Conservation (phyloP, 768 basidiomycete genomes). For the Lactarius tabidus region DNA sequence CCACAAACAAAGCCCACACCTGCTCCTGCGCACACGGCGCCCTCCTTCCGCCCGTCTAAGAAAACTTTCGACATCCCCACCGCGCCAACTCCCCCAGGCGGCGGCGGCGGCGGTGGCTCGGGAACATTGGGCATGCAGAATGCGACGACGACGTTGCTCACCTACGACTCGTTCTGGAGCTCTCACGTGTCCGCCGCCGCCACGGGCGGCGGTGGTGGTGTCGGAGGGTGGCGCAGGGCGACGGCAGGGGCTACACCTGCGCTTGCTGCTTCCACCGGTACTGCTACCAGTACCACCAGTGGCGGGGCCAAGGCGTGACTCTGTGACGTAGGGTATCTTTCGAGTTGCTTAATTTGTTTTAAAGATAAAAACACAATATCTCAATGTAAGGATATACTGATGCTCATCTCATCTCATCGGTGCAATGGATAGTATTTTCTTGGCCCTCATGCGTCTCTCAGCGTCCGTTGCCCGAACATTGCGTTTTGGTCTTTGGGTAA, state of each 20-base stretch:
- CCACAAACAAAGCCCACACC: constrained; percentile 2
- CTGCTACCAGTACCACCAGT: neutral
- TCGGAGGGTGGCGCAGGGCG: neutral
- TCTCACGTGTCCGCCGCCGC: constrained; percentile 15
- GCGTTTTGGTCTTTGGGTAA: no score
- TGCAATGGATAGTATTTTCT: neutral
- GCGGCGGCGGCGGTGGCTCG: neutral
- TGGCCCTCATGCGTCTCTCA: no score
- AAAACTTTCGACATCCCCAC: constrained; percentile 26
- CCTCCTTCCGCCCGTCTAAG: neutral
- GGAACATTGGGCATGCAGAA: neutral
- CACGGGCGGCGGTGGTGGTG: neutral
- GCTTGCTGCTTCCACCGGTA: neutral
- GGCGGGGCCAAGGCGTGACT: constrained; percentile 4
- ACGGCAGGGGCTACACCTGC: neutral
- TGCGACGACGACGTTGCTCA: constrained; percentile 17
- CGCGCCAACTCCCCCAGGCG: constrained; percentile 10
- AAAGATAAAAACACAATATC: neutral
- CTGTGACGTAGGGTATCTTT: neutral
- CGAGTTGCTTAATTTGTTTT: neutral
- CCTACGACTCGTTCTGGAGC: constrained; percentile 27
- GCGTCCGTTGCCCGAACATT: no score
- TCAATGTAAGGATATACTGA: neutral
- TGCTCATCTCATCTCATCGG: neutral
- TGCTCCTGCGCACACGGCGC: neutral